These are phyloP conservation scores for Berkeleyomyces rouxiae DNA, from an alignment of 2,329 filamentous ascomycete genomes.

Conservation along the genomic window DNA sequence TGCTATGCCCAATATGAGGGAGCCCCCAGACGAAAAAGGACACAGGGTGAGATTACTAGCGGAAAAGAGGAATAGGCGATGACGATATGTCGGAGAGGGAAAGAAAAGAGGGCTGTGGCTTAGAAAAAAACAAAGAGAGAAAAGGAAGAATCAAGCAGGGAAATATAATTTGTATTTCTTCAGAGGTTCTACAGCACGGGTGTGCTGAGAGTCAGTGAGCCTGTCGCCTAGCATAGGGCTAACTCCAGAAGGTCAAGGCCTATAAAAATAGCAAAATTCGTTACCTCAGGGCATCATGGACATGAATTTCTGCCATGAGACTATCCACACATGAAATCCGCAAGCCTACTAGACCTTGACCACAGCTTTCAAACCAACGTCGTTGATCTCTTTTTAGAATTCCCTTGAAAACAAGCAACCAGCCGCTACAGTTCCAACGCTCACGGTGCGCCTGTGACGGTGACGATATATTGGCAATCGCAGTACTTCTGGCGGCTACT, in stretches of 20 bases:
- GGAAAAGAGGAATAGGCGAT: not conserved
- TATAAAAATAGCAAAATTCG: too few relatives aligned
- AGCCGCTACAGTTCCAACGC: not conserved
- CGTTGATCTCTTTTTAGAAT: not conserved
- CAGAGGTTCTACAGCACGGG: too few relatives aligned
- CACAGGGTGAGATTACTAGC: too few relatives aligned
- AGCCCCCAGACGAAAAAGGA: not conserved
- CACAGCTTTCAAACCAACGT: not conserved
- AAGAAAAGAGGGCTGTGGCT: not conserved
- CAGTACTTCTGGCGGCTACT: not conserved
- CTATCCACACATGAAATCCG: too few relatives aligned
- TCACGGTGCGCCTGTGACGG: not conserved
- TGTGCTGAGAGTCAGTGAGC: too few relatives aligned
- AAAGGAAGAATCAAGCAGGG: not conserved
- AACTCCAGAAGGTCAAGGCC: too few relatives aligned
- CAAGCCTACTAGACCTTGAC: too few relatives aligned
- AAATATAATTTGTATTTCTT: too few relatives aligned
- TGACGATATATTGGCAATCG: slow-evolving; percentile 3
- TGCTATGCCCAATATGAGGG: not conserved
- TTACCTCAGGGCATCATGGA: too few relatives aligned
- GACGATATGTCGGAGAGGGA: not conserved
- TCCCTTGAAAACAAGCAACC: not conserved
- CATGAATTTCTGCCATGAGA: too few relatives aligned
- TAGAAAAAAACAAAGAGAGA: not conserved
- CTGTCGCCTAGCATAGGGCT: too few relatives aligned